Conservation (phyloP, 2,329 filamentous ascomycete species). For the Pseudocercospora pini-densiflorae region DNA sequence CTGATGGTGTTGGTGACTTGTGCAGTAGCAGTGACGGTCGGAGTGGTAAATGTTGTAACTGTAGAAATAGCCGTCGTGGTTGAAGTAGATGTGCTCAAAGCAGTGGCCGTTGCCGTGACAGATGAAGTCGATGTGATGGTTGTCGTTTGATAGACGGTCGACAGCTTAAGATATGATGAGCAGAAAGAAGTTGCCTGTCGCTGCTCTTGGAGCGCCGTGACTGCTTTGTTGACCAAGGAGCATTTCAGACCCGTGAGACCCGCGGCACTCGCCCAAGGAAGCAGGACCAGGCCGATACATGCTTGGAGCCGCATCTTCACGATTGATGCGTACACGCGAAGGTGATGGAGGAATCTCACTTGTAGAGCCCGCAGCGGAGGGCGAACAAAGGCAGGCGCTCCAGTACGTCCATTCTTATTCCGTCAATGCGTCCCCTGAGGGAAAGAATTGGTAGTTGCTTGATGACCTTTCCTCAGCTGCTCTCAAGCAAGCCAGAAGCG, state of each 20-base stretch:
- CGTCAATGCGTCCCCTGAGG: too few relatives aligned
- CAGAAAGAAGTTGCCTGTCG: not conserved
- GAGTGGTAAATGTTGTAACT: not conserved
- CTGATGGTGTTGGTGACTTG: not conserved
- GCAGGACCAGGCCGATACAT: not conserved
- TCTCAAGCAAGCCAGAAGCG: too few relatives aligned
- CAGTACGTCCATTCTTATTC: too few relatives aligned
- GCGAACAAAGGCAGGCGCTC: too few relatives aligned
- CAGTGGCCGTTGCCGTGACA: not conserved
- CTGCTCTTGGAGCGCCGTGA: not conserved
- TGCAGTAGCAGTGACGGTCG: not conserved
- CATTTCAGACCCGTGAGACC: not conserved
- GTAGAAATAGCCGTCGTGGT: not conserved
- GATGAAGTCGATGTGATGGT: not conserved
- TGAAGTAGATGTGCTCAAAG: not conserved
- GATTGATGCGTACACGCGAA: too few relatives aligned
- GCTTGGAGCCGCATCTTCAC: too few relatives aligned
- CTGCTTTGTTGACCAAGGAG: not conserved
- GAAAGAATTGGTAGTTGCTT: too few relatives aligned
- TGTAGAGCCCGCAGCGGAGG: too few relatives aligned
- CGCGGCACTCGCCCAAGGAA: not conserved
- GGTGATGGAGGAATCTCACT: too few relatives aligned
- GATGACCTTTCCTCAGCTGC: too few relatives aligned
- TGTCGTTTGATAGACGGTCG: not conserved
- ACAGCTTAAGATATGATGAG: not conserved